A percentile compares a stretch with the other conserved stretches of the same genome.
Evolutionary conservation across 805 yeast species (phyloP).

Genomic region (Schwanniomyces polymorphus): DNA sequence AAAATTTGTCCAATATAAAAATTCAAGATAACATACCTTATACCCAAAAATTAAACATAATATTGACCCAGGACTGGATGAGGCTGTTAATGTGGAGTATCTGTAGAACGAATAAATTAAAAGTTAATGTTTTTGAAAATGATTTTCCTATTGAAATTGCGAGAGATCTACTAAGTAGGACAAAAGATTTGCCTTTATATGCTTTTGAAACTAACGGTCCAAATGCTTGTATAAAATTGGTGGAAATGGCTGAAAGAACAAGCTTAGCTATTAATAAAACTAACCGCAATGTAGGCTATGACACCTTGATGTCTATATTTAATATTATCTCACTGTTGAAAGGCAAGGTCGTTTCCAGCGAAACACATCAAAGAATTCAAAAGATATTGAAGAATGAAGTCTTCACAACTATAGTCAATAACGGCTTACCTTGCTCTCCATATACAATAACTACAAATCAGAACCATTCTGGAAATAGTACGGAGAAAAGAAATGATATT

Average conservation of each 20-base stretch:
- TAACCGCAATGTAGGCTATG: constrained; percentile 7
- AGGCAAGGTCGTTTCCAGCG: constrained; percentile 23
- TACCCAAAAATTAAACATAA: constrained; percentile 23
- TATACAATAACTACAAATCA: neutral
- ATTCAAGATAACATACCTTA: constrained; percentile 7
- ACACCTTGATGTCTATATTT: constrained; percentile 12
- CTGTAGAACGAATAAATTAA: constrained; percentile 25
- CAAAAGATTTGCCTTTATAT: constrained; percentile 27
- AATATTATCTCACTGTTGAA: constrained; percentile 16
- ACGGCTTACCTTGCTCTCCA: no score
- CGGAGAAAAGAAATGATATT: no score
- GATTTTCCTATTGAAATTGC: constrained; percentile 34
- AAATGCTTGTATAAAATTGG: constrained; percentile 32
- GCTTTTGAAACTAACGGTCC: constrained; percentile 43
- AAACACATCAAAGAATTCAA: constrained; percentile 17
- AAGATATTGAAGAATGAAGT: constrained; percentile 5
- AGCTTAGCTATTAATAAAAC: constrained; percentile 16
- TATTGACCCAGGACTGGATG: constrained; percentile 38
- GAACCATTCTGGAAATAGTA: no score
- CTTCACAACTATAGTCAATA: neutral
- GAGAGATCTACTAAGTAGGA: constrained; percentile 22
- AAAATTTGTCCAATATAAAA: constrained; percentile 17
- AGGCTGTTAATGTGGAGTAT: constrained; percentile 37
- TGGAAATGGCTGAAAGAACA: constrained; percentile 31
- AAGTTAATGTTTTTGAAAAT: constrained; percentile 19